Conservation (phyloP, 768 basidiomycete genomes). For the Clathrus columnatus region DNA sequence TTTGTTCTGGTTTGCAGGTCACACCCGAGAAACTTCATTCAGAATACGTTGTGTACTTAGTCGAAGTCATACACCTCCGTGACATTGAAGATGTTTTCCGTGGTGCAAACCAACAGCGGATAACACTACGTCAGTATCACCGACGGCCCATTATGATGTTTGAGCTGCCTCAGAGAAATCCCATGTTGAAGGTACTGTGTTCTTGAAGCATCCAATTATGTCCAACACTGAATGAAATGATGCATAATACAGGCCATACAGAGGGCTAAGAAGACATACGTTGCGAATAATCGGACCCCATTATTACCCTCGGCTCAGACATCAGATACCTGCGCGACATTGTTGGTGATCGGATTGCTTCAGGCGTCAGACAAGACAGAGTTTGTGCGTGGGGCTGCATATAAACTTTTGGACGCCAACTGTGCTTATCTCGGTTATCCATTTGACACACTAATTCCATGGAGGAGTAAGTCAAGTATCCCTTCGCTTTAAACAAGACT, state of each 20-base stretch:
- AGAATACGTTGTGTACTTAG: slow-evolving; percentile 43
- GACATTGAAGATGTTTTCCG: slow-evolving; percentile 87
- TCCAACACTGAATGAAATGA: no score
- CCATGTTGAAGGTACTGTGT: slow-evolving; percentile 56
- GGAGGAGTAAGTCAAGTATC: slow-evolving; percentile 45
- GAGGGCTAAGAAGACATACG: slow-evolving; percentile 52
- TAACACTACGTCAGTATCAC: neutral
- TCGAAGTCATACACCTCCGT: slow-evolving; percentile 68
- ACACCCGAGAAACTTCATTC: neutral
- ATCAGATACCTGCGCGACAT: slow-evolving; percentile 75
- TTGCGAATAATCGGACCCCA: neutral
- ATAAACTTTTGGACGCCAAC: slow-evolving; percentile 69
- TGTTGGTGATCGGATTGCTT: slow-evolving; percentile 78
- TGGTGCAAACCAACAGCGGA: slow-evolving; percentile 24
- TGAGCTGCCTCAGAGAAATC: slow-evolving; percentile 50
- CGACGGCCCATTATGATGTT: slow-evolving; percentile 2
- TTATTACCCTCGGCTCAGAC: slow-evolving; percentile 1
- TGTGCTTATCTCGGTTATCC: slow-evolving; percentile 71
- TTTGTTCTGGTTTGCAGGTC: neutral
- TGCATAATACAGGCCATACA: slow-evolving; percentile 51
- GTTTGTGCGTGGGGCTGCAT: slow-evolving; percentile 66
- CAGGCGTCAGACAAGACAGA: slow-evolving; percentile 68
- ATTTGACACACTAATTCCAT: slow-evolving; percentile 58
- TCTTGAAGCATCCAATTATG: slow-evolving; percentile 5
- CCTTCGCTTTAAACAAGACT: no score